Evolutionary conservation across 768 basidiomycete genomes (phyloP).

Genomic region (Boletellus sp.): DNA sequence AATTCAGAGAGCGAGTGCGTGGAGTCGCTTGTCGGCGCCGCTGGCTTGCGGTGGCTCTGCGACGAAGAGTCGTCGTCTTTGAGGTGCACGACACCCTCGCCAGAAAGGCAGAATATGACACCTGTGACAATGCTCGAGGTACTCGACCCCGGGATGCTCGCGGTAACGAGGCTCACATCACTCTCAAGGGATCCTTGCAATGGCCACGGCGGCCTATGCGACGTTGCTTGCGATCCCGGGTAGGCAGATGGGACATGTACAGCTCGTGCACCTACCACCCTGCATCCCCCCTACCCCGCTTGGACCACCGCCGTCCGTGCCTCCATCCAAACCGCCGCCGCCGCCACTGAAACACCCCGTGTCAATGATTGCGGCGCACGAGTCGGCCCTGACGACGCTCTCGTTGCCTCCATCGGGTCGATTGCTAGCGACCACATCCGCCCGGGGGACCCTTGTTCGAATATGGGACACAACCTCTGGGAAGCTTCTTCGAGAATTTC

Average conservation of each 20-base stretch:
- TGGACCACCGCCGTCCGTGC: conserved; percentile 53
- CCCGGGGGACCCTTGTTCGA: conserved; percentile 79
- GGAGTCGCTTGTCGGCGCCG: conserved; percentile 78
- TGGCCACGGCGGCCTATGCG: conserved; percentile 73
- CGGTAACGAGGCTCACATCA: conserved; percentile 1
- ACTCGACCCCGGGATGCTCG: conserved; percentile 3
- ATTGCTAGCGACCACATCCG: conserved; percentile 79
- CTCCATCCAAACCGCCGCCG: conserved; percentile 53
- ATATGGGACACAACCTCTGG: conserved; percentile 79
- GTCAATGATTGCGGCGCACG: conserved; percentile 83
- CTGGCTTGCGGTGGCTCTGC: conserved; percentile 80
- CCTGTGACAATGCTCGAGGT: conserved; percentile 84
- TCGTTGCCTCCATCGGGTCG: conserved; percentile 75
- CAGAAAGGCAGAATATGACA: conserved; percentile 78
- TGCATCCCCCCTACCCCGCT: conserved; percentile 58
- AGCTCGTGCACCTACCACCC: conserved; percentile 79
- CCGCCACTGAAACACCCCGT: conserved; percentile 60
- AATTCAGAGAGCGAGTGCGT: conserved; percentile 81
- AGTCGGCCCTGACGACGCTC: conserved; percentile 72
- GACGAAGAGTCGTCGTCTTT: conserved; percentile 76
- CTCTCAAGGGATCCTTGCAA: conserved; percentile 67
- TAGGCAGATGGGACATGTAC: conserved; percentile 83
- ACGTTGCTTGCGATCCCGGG: conserved; percentile 86
- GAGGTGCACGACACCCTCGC: conserved; percentile 59
- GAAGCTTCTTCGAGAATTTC: conserved; percentile 72